Evolutionary conservation across 2,329 filamentous ascomycete species (phyloP).

Genomic region (Fusarium chlamydosporum): DNA sequence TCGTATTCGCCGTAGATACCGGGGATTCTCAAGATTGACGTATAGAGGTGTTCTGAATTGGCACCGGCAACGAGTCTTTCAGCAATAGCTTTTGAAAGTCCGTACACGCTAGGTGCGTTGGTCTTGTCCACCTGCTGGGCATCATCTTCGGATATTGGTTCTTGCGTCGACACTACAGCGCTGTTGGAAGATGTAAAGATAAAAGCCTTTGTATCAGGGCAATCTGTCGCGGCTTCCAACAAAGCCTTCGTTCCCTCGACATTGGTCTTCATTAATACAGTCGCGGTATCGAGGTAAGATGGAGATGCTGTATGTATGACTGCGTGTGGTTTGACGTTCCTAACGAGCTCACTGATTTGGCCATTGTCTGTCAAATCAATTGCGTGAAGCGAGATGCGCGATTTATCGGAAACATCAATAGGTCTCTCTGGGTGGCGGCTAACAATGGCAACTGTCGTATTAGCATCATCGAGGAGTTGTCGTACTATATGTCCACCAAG

Average conservation of each 20-base stretch:
- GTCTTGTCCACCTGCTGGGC: neutral
- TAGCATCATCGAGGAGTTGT: neutral
- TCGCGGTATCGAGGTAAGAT: neutral
- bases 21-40: neutral
- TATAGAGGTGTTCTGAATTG: neutral
- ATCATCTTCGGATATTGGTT: neutral
- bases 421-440: constrained; percentile 10
- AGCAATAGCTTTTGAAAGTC: neutral
- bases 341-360: neutral
- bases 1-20: constrained; percentile 3
- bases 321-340: neutral
- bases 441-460: neutral
- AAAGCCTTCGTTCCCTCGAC: neutral
- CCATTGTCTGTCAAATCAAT: neutral
- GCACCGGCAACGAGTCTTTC: neutral
- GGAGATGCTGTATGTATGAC: constrained; percentile 10
- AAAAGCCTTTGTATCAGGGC: neutral
- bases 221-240: neutral
- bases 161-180: neutral
- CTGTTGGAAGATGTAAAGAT: constrained; percentile 1
- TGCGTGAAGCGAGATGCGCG: neutral
- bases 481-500: constrained; percentile 12
- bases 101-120: constrained; percentile 1
- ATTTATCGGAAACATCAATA: neutral
- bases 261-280: neutral